Evolutionary conservation across 805 yeast species (phyloP).

Genomic region (Lipomyces japonicus): DNA sequence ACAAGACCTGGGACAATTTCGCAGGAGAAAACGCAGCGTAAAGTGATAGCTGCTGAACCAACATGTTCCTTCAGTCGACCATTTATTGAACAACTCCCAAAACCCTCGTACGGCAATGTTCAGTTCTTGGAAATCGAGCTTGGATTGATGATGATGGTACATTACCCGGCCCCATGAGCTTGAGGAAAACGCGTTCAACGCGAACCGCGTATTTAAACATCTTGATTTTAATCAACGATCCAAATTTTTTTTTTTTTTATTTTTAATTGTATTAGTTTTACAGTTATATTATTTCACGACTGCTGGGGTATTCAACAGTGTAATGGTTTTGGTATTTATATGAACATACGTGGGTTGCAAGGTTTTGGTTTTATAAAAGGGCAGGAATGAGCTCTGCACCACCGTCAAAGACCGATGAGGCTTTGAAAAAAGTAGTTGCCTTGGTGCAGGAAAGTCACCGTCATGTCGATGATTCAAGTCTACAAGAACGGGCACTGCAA

Average conservation of each 20-base stretch:
- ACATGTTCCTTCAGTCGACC: neutral
- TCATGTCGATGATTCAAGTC: slow-evolving; percentile 17
- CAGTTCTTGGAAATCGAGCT: no score
- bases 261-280: no score
- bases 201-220: no score
- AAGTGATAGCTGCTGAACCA: slow-evolving; percentile 39
- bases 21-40: slow-evolving; percentile 35
- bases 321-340: neutral
- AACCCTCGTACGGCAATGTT: no score
- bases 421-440: slow-evolving; percentile 8
- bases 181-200: no score
- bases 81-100: no score
- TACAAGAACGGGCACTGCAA: slow-evolving; percentile 26
- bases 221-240: no score
- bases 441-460: slow-evolving; percentile 21
- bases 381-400: neutral
- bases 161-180: no score
- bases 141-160: no score
- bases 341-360: slow-evolving; percentile 2
- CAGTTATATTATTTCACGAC: no score
- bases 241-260: no score
- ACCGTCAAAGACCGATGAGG: slow-evolving; percentile 7
- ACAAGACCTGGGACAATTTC: slow-evolving; percentile 35
- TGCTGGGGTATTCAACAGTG: neutral
- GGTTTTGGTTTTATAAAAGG: neutral